These are phyloP conservation scores for Arthromyces matolae DNA, from an alignment of 768 basidiomycete genomes.

Conservation along the genomic window DNA sequence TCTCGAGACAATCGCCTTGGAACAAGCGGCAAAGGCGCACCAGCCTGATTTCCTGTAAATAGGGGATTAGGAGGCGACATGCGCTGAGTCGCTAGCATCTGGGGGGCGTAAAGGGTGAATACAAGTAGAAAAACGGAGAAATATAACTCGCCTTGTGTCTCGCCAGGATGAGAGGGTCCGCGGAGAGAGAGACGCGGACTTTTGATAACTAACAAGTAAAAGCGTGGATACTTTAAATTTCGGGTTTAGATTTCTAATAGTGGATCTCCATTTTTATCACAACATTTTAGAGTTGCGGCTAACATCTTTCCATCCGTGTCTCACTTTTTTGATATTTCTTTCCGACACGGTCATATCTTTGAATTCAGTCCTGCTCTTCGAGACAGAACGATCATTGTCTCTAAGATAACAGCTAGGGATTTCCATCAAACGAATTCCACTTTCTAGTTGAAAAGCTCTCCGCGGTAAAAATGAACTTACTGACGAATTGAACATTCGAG, in stretches of 20 bases:
- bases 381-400: too few relatives aligned
- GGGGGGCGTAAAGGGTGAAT: conserved; percentile 8
- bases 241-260: neutral
- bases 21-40: conserved; percentile 58
- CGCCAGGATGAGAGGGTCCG: conserved; percentile 8
- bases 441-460: too few relatives aligned
- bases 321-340: too few relatives aligned
- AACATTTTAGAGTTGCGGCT: conserved; percentile 10
- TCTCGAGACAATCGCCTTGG: conserved; percentile 46
- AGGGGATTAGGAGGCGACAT: conserved; percentile 33
- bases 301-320: conserved; percentile 11
- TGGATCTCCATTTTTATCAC: conserved; percentile 10
- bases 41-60: conserved; percentile 42
- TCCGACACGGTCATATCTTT: too few relatives aligned
- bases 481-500: too few relatives aligned
- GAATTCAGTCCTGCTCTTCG: too few relatives aligned
- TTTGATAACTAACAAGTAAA: conserved; percentile 6
- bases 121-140: neutral
- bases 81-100: conserved; percentile 46
- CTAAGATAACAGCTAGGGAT: too few relatives aligned
- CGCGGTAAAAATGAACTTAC: too few relatives aligned
- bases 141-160: conserved; percentile 4
- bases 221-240: conserved; percentile 6
- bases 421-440: too few relatives aligned
- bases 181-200: conserved; percentile 9